Conservation (phyloP, 495 filamentous ascomycete genomes). For the Eremomyces bilateralis region DNA sequence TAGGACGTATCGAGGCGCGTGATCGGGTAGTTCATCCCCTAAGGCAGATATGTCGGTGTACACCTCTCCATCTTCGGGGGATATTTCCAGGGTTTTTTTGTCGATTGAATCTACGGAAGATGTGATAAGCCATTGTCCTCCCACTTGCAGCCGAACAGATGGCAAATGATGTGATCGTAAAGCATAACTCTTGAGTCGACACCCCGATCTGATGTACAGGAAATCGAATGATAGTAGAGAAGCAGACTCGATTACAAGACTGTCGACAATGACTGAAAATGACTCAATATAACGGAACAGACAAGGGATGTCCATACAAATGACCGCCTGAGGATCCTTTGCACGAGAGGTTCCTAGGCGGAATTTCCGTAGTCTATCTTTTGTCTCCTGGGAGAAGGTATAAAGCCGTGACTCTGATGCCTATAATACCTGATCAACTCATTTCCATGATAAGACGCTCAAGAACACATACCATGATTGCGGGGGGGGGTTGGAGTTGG, state of each 20-base stretch:
- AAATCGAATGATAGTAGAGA: too few species aligned
- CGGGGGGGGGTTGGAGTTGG: too few species aligned
- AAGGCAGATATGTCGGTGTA: conserved; percentile 63
- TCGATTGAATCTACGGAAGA: conserved; percentile 50
- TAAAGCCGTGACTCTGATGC: conserved; percentile 79
- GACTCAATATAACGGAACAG: too few species aligned
- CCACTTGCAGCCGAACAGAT: neutral
- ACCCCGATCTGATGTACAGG: too few species aligned
- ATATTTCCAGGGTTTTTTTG: conserved; percentile 68
- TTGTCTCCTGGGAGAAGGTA: conserved; percentile 75
- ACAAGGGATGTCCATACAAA: too few species aligned
- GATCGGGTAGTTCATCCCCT: conserved; percentile 77
- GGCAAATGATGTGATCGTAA: too few species aligned
- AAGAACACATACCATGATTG: conserved; percentile 1
- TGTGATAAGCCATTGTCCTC: neutral
- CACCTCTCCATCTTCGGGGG: conserved; percentile 47
- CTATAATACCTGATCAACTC: conserved; percentile 13
- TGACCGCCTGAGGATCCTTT: conserved; percentile 72
- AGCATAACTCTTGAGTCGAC: too few species aligned
- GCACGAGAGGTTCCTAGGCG: conserved; percentile 72
- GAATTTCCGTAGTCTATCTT: conserved; percentile 75
- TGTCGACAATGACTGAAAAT: too few species aligned
- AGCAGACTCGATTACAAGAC: too few species aligned
- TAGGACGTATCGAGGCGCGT: conserved; percentile 70
- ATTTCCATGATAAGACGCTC: neutral